A percentile compares a stretch with the other conserved stretches of the same genome.
Conservation (phyloP, 202 grass and related monocot genomes). For the Miscanthus sacchariflorus region DNA sequence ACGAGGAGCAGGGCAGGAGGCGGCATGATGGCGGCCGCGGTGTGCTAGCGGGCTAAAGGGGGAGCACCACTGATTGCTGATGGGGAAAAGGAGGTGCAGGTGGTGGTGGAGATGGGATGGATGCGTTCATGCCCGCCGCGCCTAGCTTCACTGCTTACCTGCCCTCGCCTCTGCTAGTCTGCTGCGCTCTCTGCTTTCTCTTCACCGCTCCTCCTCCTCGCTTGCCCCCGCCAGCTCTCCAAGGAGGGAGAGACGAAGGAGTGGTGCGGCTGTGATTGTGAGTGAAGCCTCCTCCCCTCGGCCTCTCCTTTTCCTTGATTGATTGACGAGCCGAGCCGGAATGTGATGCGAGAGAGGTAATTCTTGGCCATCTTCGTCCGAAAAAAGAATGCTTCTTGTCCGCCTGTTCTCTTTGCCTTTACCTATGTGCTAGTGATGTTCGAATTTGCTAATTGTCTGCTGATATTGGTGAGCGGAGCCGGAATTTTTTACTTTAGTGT, state of each 20-base stretch:
- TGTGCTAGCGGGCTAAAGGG: slow-evolving; percentile 45
- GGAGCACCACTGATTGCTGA: slow-evolving; percentile 47
- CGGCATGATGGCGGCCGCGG: slow-evolving; percentile 46
- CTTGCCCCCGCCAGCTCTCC: background rate
- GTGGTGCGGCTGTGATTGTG: background rate
- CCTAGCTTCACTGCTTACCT: slow-evolving; percentile 1
- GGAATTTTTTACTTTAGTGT: no score
- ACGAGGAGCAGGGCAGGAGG: background rate
- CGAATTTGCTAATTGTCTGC: no score
- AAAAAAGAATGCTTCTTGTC: no score
- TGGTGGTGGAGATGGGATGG: background rate
- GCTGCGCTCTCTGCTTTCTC: slow-evolving; percentile 6
- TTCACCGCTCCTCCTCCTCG: background rate
- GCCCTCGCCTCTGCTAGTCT: background rate
- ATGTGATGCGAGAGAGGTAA: slow-evolving; percentile 27
- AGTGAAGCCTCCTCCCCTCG: background rate
- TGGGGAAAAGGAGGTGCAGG: slow-evolving; percentile 39
- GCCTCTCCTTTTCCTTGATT: background rate
- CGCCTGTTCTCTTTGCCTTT: no score
- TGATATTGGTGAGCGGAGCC: no score
- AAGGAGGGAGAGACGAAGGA: background rate
- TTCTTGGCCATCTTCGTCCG: background rate
- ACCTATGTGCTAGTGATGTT: background rate
- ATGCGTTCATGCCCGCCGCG: background rate
- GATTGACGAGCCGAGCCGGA: background rate